Evolutionary conservation across 305 asterid species (phyloP).

Genomic region (Rubia occidens): DNA sequence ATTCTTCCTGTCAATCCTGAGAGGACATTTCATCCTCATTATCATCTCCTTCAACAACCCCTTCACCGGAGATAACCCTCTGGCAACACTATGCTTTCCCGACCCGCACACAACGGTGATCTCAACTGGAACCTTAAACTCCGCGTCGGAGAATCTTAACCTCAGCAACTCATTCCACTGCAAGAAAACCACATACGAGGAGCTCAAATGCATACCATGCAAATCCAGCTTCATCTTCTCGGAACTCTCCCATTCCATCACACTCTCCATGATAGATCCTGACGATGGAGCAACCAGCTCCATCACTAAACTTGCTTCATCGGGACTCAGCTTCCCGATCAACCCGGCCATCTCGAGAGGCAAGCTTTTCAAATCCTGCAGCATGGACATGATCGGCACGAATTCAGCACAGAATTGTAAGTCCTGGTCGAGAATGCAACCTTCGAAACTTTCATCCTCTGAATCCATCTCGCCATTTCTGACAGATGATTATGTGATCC

Average conservation of each 20-base stretch:
- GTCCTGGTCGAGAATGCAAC: slow-evolving; percentile 49
- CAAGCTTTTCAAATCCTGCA: slow-evolving; percentile 35
- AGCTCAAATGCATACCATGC: slow-evolving; percentile 81
- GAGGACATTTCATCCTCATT: slow-evolving; percentile 49
- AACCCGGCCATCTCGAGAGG: slow-evolving; percentile 52
- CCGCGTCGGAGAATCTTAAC: slow-evolving; percentile 26
- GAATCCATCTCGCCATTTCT: slow-evolving; percentile 57
- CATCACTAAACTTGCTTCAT: slow-evolving; percentile 44
- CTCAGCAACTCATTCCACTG: slow-evolving; percentile 61
- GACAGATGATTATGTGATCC: slow-evolving; percentile 49
- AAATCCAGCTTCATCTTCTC: slow-evolving; percentile 67
- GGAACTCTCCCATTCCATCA: slow-evolving; percentile 42
- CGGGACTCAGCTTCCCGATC: slow-evolving; percentile 28
- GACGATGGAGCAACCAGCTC: slow-evolving; percentile 32
- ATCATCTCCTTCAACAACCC: slow-evolving; percentile 51
- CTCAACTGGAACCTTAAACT: slow-evolving; percentile 34
- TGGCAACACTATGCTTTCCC: slow-evolving; percentile 61
- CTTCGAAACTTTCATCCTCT: slow-evolving; percentile 44
- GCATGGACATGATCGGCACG: slow-evolving; percentile 42
- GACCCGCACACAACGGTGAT: slow-evolving; percentile 62
- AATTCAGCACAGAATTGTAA: slow-evolving; percentile 63
- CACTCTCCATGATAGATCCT: slow-evolving; percentile 40
- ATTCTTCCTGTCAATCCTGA: slow-evolving; percentile 67
- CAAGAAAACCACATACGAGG: slow-evolving; percentile 62
- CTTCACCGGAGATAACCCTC: slow-evolving; percentile 77